A percentile compares a stretch with the other conserved stretches of the same genome.
These are phyloP conservation scores for Heritiera littoralis DNA, from an alignment of 345 rosid species.

Conservation along the genomic window DNA sequence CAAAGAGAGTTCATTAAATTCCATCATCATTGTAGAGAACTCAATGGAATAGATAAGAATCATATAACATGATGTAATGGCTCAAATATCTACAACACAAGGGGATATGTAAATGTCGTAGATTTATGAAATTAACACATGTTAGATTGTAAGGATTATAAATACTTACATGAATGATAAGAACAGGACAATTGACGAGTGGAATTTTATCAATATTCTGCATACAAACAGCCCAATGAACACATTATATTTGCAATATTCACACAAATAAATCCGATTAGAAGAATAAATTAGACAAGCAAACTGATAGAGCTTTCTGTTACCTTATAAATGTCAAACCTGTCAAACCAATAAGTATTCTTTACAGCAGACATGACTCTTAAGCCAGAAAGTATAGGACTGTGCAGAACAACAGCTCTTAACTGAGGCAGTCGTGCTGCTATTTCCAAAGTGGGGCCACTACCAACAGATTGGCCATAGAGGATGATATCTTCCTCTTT, in stretches of 20 bases:
- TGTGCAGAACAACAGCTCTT: conserved; percentile 87
- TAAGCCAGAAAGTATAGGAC: conserved; percentile 94
- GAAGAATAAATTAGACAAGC: conserved; percentile 13
- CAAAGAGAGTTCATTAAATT: background rate
- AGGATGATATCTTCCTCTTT: conserved; percentile 91
- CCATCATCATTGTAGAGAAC: background rate
- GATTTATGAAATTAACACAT: conserved; percentile 2
- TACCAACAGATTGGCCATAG: conserved; percentile 97
- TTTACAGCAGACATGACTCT: conserved; percentile 99
- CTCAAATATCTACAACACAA: background rate
- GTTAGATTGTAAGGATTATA: background rate
- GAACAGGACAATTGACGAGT: conserved; percentile 88
- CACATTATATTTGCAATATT: conserved; percentile 15
- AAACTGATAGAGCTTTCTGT: conserved; percentile 14
- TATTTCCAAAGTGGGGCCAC: conserved; percentile 95
- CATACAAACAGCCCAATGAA: conserved; percentile 24
- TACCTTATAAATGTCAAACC: conserved; percentile 86
- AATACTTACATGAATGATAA: conserved; percentile 87
- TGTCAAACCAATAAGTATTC: conserved; percentile 93
- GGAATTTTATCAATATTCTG: conserved; percentile 98
- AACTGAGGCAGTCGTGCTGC: conserved; percentile 76
- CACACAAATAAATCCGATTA: conserved; percentile 7
- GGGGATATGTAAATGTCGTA: background rate
- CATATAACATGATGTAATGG: no score
- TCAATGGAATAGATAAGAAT: no score